Conservation (phyloP, 768 basidiomycete genomes). For the Pleurotus eryngii region DNA sequence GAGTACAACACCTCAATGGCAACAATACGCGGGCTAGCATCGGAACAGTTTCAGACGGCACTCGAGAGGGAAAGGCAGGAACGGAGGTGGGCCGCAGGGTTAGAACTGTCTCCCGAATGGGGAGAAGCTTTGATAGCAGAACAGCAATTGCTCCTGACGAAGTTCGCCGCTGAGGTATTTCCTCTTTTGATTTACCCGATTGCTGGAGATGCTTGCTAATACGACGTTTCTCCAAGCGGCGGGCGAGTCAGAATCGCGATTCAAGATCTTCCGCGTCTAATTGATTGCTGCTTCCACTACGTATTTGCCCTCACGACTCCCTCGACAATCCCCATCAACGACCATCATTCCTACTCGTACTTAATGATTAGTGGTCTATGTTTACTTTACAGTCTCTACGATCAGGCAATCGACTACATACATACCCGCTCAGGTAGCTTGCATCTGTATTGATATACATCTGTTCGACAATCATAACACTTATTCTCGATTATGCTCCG, state of each 20-base stretch:
- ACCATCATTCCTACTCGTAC: no score
- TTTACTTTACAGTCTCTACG: no score
- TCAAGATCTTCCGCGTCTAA: constrained; percentile 5
- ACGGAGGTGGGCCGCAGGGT: constrained; percentile 1
- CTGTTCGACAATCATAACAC: no score
- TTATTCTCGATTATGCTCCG: no score
- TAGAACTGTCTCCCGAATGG: constrained; percentile 6
- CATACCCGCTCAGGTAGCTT: no score
- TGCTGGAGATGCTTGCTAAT: not conserved
- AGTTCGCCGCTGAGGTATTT: constrained; percentile 6
- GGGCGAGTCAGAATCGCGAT: constrained; percentile 7
- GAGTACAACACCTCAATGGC: constrained; percentile 5
- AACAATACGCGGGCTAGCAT: constrained; percentile 1
- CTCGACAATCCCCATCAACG: no score
- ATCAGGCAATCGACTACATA: no score
- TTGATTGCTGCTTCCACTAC: not conserved
- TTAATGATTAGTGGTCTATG: no score
- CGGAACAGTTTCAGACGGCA: constrained; percentile 5
- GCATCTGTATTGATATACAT: no score
- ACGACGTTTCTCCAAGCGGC: not conserved
- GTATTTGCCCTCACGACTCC: no score
- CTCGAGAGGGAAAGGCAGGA: constrained; percentile 6
- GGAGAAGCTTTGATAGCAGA: constrained; percentile 1
- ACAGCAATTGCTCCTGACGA: constrained; percentile 4
- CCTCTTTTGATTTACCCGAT: not conserved